Evolutionary conservation across 495 filamentous ascomycete genomes (phyloP).

Genomic region (Cudoniella acicularis): DNA sequence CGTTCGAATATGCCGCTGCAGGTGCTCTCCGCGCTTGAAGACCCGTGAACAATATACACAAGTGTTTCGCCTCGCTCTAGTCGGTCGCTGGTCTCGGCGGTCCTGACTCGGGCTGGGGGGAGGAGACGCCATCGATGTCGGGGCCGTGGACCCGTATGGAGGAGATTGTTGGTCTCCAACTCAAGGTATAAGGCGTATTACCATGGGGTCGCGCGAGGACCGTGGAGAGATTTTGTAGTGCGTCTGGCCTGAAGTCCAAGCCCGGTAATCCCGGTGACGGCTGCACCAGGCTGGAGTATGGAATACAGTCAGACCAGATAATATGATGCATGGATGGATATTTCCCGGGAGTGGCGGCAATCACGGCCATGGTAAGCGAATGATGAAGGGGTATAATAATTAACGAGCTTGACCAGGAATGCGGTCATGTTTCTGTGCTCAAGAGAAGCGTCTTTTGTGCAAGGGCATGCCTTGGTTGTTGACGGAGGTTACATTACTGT

Average conservation of each 20-base stretch:
- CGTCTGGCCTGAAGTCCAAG: background rate
- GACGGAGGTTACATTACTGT: background rate
- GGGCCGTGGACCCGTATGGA: background rate
- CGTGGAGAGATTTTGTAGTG: background rate
- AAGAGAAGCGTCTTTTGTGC: background rate
- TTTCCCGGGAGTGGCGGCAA: background rate
- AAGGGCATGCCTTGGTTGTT: background rate
- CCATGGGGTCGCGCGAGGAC: background rate
- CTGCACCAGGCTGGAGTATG: background rate
- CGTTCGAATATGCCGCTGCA: background rate
- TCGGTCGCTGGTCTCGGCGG: background rate
- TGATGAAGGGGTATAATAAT: background rate
- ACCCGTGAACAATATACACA: background rate
- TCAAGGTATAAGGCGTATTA: background rate
- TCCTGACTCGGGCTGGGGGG: background rate
- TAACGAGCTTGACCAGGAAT: background rate
- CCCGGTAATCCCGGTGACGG: background rate
- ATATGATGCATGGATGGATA: background rate
- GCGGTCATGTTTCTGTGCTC: background rate
- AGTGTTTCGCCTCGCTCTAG: background rate
- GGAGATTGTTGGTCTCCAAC: background rate
- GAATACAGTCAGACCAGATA: background rate
- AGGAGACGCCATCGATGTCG: background rate
- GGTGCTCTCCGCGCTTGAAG: background rate
- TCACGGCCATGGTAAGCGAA: background rate